A percentile compares a stretch with the other conserved stretches of the same genome.
phyloP scores from a whole-genome alignment of 306 rosid genomes.

The Cicer pinnatifidum region DNA sequence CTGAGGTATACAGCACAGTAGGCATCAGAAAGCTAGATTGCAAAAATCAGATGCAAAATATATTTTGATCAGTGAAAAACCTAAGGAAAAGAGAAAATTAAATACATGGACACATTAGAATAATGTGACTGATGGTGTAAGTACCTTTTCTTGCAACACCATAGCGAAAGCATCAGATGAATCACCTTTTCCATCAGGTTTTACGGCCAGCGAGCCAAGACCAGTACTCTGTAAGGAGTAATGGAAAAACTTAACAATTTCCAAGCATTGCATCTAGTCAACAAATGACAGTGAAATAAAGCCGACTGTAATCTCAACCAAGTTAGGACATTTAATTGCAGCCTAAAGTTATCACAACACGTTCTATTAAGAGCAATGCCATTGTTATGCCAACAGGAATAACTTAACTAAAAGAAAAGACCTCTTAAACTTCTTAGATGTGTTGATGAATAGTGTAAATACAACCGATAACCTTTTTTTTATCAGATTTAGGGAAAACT shows the following conservation, averaged over 20 bases:
- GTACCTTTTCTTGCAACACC: slow-evolving; percentile 92
- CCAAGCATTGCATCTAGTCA: slow-evolving; percentile 36
- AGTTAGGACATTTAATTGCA: slow-evolving; percentile 21
- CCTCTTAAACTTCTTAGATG: slow-evolving; percentile 21
- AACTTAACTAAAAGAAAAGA: slow-evolving; percentile 18
- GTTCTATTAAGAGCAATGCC: neutral
- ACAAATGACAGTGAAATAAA: slow-evolving; percentile 38
- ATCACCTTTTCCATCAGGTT: slow-evolving; percentile 52
- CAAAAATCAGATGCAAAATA: slow-evolving; percentile 37
- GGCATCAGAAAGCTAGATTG: slow-evolving; percentile 27
- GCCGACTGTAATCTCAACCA: slow-evolving; percentile 16
- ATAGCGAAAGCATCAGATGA: slow-evolving; percentile 73
- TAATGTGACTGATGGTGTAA: slow-evolving; percentile 5
- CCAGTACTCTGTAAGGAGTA: slow-evolving; percentile 51
- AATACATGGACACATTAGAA: slow-evolving; percentile 10
- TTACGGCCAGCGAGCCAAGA: slow-evolving; percentile 44
- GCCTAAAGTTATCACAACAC: slow-evolving; percentile 25
- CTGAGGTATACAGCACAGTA: slow-evolving; percentile 53
- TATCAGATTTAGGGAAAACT: slow-evolving; percentile 24
- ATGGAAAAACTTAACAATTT: slow-evolving; percentile 29
- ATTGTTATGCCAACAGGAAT: slow-evolving; percentile 21
- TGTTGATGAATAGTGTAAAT: slow-evolving; percentile 19
- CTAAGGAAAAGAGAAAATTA: slow-evolving; percentile 28
- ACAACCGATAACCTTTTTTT: slow-evolving; percentile 5
- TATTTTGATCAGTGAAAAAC: slow-evolving; percentile 19